Evolutionary conservation across 2,329 filamentous ascomycete species (phyloP), one percentile per base, ranked within the genome.

Genomic region (Dryadomyces sulphureus): DNA sequence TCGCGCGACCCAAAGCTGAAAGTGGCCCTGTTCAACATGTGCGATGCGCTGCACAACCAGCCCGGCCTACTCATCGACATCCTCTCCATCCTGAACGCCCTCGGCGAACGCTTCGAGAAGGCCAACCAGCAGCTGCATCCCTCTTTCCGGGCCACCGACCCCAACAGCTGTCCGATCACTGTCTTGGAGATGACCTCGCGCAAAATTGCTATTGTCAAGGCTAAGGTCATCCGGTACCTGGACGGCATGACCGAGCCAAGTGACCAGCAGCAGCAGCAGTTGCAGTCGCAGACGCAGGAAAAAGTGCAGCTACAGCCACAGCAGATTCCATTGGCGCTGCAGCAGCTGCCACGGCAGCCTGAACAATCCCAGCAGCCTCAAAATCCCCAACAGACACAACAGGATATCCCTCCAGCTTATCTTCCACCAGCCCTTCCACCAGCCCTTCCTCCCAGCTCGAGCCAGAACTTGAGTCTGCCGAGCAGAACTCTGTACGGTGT

Each of bases 181-280:
- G 53, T 71, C 0, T 73, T 69, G 69, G 67, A 66, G 6, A 57
- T 72, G 50, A 66, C 65, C 0, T 65, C 69, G 0, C 61, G 65
- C 34, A 72, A 72, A 39, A 56, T 74, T 1, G 60, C 63, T 19
- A 65, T 72, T 30, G 66, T 66, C 0, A 63, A 63, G 7, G 57
- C 63, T 3, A 72, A 70, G 49, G 51, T 73, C 0, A 66, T 69
- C 43, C 60, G 63, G 16, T 73, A 67, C 65, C 62, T 66, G 0
- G 68, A 72, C 12, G 50, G 27, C 11, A 32, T 12, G 27, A 12
- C 27, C 4, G 27, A 32, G 27, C 27, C 27, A 4, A 12, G 43
- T 14, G 39, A 35, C 20, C 25, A 41, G 11, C 24, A 19, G 25
- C 44, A 30, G 16, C 38, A 38, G 39, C 39, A 25, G n/a, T 21